Base-by-base conservation (phyloP, 805 yeast species). In the Saturnispora silvae region DNA sequence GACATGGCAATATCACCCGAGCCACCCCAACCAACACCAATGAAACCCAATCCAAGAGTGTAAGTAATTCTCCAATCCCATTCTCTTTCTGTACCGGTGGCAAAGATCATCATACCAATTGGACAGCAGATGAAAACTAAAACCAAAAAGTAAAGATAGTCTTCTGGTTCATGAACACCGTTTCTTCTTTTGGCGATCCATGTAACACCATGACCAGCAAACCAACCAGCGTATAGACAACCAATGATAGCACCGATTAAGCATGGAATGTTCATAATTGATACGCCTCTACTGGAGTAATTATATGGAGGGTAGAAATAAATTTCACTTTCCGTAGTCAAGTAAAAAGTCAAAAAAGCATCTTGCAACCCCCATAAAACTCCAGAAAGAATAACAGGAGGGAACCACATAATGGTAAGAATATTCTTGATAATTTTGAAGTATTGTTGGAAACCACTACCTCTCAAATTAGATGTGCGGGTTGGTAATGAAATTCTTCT, bases 291-390 rank as follows among this genome's bases (percentile, higher is more conserved):
- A 46, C 76, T 68, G 13, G 75, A 63, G 50, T 77, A 78, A 54
- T 70, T 70, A 67, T 72, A 81, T 9, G 92, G 89, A 0, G 67
- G 66, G 40, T 68, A 76, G 35, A 73, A 73, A 59, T 75, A 81
- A 44, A 64, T 61, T 38, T 76, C 76, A 42, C 80, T 86, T 52
- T 79, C 82, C 9, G 82, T 72, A 3, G 87, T 80, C 44, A 81
- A 56, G 55, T 80, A 81, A 48, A 81, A 81, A 0, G 87, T 73
- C 45, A 81, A 64, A 51, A 79, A 76, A 0, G 85, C 81, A 51
- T 79, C 85, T 54, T 81, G 89, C 40, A 75, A 64, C 31, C 89
- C 89, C 89, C 89, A 81, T 45, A 80, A 72, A n/a, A 77, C 42
- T 34, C 84, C 83, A 2, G 81, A 73, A 17, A 73, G 59, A 48